phyloP scores from a whole-genome alignment of 108 stramenopile genomes.

The Skeletonema marinoi region DNA sequence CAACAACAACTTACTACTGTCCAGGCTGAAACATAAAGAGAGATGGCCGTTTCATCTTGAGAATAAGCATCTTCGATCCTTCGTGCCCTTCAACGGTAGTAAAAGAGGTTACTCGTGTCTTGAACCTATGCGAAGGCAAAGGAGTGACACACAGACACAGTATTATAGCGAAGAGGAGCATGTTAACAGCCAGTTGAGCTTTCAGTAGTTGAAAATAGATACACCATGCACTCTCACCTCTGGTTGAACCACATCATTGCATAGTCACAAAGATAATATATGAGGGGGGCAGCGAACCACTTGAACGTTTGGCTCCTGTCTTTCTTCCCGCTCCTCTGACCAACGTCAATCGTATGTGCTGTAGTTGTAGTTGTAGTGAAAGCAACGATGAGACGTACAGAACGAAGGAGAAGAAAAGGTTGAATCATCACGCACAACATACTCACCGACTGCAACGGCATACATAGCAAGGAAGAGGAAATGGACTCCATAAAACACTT shows the following conservation, averaged over 20 bases:
- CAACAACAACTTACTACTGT: slow-evolving; percentile 27
- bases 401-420: neutral
- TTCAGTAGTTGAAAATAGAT: neutral
- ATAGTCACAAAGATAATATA: slow-evolving; percentile 50
- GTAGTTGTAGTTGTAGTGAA: slow-evolving; percentile 35
- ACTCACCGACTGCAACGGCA: slow-evolving; percentile 12
- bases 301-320: slow-evolving; percentile 52
- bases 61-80: slow-evolving; percentile 35
- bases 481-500: slow-evolving; percentile 48
- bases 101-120: slow-evolving; percentile 13
- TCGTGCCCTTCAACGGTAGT: slow-evolving; percentile 12
- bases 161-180: neutral
- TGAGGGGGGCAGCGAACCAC: slow-evolving; percentile 51
- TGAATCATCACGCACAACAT: neutral
- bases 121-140: slow-evolving; percentile 5
- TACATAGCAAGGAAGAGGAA: slow-evolving; percentile 50
- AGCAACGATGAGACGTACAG: neutral
- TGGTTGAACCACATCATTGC: slow-evolving; percentile 47
- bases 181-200: neutral
- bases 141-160: too few relatives aligned
- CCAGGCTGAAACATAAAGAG: slow-evolving; percentile 48
- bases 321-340: slow-evolving; percentile 20
- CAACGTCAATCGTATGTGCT: slow-evolving; percentile 47
- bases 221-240: neutral
- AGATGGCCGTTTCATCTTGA: slow-evolving; percentile 36